A percentile compares a stretch with the other conserved stretches of the same genome.
These are phyloP conservation scores for Scutellaria minor DNA, from an alignment of 257 asterid genomes.

Conservation along the genomic window DNA sequence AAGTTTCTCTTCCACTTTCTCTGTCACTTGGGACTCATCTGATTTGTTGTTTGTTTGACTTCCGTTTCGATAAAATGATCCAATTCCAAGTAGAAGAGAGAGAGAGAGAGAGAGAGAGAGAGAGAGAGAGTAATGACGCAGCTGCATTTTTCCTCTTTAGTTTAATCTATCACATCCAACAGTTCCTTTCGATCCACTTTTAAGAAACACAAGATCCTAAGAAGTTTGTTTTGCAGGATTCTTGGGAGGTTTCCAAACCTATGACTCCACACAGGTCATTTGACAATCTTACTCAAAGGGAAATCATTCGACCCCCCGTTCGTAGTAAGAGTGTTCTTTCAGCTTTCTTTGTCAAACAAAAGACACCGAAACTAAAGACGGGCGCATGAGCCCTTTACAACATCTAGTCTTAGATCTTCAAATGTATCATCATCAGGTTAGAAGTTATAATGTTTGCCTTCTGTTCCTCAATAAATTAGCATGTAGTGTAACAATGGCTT, in stretches of 20 bases:
- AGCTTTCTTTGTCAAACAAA: constrained; percentile 80
- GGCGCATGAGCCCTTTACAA: constrained; percentile 31
- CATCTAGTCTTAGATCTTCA: not conserved
- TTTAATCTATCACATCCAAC: not conserved
- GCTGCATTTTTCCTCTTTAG: not conserved
- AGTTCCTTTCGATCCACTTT: not conserved
- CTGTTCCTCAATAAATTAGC: constrained; percentile 34
- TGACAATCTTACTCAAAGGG: constrained; percentile 49
- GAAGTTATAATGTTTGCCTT: constrained; percentile 24
- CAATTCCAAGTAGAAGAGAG: not conserved
- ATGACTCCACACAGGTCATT: constrained; percentile 73
- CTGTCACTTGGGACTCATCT: not conserved
- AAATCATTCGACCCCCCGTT: constrained; percentile 52
- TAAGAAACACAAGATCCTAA: not conserved
- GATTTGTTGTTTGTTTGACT: not conserved
- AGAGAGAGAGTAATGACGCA: not conserved
- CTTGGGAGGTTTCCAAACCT: constrained; percentile 58
- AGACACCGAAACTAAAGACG: constrained; percentile 63
- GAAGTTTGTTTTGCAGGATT: constrained; percentile 51
- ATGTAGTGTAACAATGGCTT: constrained; percentile 2
- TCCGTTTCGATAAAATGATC: constrained; percentile 1
- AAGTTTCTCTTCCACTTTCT: constrained; percentile 32
- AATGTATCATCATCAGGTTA: constrained; percentile 26
- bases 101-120: too few relatives aligned
- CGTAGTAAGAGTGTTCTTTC: constrained; percentile 82